Evolutionary conservation across 164 flowering plant genomes (phyloP), one percentile per base, ranked within the genome.

Genomic region (Liquidambar formosana): DNA sequence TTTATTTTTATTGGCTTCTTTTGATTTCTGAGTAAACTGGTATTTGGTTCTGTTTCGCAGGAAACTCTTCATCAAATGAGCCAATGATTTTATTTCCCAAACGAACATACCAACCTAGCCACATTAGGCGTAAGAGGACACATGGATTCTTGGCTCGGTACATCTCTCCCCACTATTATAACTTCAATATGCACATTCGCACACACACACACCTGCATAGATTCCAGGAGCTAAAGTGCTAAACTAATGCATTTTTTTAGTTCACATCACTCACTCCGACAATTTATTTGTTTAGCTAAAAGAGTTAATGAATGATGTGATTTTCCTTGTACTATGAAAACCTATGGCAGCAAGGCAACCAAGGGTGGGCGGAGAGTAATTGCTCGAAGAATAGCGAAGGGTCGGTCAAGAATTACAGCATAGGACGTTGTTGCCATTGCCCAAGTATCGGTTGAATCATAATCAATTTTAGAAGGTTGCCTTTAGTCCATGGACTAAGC

Each of bases 101-200:
- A 66, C 69, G 95, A 67, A 89, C 95, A 23, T 92, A 77, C 78
- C 95, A 92, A 73, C 97, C 95, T 18, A 92, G 97, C 78, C 60
- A 49, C 75, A 74, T 92, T 68, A 82, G 81, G 81, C 88, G 95
- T 8, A 92, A 92, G 78, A 85, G 95, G 64, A 87, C 62, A 2
- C 95, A 88, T 78, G 97, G 97, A 18, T 89, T 78, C 77, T 88
- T 89, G 66, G 93, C 93, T 71, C 90, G 95, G 93, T 88, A 70
- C 10, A n/a, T 66, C 72, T 65, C 72, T 67, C 65, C 57, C 47
- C 60, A 66, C 26, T 51, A 26, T 23, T 67, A 45, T 15, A 27
- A 25, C 26, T 56, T 16, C 28, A 41, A 18, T 41, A 33, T 13
- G 18, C 18, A 6, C 45, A 51, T 63, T n/a, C n/a, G 19, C 43